A percentile compares a stretch with the other conserved stretches of the same genome.
phyloP scores from a whole-genome alignment of 257 asterid species.

The Petunia secreta region DNA sequence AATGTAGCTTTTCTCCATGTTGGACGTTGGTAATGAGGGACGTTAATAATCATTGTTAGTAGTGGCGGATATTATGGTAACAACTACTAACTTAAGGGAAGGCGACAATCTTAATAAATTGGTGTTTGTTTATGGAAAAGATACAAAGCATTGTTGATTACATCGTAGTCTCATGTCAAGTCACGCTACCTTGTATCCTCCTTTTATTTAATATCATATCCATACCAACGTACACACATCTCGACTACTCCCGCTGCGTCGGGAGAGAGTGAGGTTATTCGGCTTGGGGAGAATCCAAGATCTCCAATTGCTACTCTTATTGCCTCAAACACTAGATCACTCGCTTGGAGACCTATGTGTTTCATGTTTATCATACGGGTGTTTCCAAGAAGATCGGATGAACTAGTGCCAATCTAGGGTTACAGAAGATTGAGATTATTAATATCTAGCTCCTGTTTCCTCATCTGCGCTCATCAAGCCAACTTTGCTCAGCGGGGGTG shows the following conservation, averaged over 20 bases:
- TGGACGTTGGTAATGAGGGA: neutral
- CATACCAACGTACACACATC: neutral
- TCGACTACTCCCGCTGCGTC: neutral
- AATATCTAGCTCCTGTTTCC: too few species aligned
- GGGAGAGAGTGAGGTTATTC: too few species aligned
- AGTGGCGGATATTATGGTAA: neutral
- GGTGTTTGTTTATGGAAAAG: neutral
- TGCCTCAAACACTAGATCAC: neutral
- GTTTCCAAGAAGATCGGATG: neutral
- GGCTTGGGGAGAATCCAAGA: too few species aligned
- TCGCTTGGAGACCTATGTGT: neutral
- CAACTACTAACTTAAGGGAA: constrained; percentile 17
- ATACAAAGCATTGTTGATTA: neutral
- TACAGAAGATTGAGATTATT: neutral
- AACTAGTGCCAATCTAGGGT: neutral
- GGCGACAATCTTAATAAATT: neutral
- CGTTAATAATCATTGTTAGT: neutral
- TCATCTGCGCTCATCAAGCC: too few species aligned
- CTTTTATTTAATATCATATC: neutral
- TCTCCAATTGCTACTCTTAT: neutral
- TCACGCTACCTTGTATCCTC: neutral
- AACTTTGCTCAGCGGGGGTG: too few species aligned
- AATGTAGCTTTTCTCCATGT: neutral
- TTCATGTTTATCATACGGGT: neutral
- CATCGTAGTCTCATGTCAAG: neutral